Percentiles rank a stretch among this genome's conserved stretches.
phyloP scores from a whole-genome alignment of 106 monocot species.

The Acorus gramineus region DNA sequence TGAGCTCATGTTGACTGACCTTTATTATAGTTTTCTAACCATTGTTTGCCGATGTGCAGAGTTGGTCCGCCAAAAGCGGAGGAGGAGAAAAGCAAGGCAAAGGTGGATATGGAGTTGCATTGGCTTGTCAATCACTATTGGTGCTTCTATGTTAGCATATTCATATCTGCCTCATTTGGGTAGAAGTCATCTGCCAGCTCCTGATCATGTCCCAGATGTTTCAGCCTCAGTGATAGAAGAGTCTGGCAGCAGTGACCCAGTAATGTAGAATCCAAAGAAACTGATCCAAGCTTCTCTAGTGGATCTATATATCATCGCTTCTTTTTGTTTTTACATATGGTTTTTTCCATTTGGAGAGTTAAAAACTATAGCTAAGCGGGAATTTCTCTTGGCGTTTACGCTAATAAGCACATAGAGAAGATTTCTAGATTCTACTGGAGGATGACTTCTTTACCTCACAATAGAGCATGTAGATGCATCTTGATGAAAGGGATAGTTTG shows the following conservation, averaged over 20 bases:
- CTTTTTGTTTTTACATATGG: too few relatives aligned
- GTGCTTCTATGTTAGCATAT: constrained; percentile 25
- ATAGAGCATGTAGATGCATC: too few relatives aligned
- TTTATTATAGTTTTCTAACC: not conserved
- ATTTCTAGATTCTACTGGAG: too few relatives aligned
- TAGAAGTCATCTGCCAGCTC: not conserved
- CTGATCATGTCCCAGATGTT: not conserved
- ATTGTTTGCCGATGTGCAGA: constrained; percentile 17
- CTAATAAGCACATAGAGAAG: too few relatives aligned
- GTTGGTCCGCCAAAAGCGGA: constrained; percentile 18
- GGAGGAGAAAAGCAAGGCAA: constrained; percentile 12
- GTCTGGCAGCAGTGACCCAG: not conserved
- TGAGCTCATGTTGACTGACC: not conserved
- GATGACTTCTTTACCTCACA: too few relatives aligned
- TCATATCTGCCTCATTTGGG: constrained; percentile 9
- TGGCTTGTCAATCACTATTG: constrained; percentile 32
- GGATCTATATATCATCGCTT: too few relatives aligned
- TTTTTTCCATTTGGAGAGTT: too few relatives aligned
- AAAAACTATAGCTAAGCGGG: too few relatives aligned
- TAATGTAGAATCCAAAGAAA: too few relatives aligned
- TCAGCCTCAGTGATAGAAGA: constrained; percentile 1
- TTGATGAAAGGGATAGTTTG: too few relatives aligned
- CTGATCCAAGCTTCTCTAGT: too few relatives aligned
- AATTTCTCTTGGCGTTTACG: too few relatives aligned
- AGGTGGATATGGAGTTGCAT: constrained; percentile 31